phyloP scores from a whole-genome alignment of 148 eudicot species.

The Silene latifolia region DNA sequence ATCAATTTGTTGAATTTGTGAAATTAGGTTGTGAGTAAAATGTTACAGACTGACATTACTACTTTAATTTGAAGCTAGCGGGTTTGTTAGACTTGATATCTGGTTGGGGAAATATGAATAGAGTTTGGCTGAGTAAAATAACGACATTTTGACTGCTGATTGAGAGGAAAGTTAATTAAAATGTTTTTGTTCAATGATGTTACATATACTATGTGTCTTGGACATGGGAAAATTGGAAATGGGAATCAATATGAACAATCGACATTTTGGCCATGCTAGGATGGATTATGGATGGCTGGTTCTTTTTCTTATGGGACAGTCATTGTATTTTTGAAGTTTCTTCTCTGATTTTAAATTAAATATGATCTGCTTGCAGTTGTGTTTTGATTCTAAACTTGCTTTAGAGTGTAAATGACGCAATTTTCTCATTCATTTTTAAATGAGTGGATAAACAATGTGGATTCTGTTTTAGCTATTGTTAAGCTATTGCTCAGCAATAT shows the following conservation, averaged over 20 bases:
- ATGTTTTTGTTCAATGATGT: no score
- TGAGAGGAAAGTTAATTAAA: neutral
- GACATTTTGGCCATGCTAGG: neutral
- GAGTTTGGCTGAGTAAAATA: no score
- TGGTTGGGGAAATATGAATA: no score
- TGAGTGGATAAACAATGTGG: neutral
- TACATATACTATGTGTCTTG: neutral
- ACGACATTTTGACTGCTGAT: no score
- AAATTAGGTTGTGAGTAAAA: no score
- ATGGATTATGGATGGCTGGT: no score
- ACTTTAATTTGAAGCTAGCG: no score
- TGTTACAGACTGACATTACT: no score
- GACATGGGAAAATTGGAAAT: neutral
- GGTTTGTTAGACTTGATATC: no score
- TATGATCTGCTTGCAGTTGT: neutral
- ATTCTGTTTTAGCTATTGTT: neutral
- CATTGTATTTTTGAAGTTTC: neutral
- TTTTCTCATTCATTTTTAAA: conserved; percentile 1
- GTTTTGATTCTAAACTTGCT: neutral
- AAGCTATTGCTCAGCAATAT: conserved; percentile 6
- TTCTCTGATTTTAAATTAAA: neutral
- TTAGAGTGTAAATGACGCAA: neutral
- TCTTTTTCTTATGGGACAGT: neutral
- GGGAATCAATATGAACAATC: neutral
- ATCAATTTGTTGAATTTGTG: no score